Conservation (phyloP, 2,329 filamentous ascomycete genomes). For the Penicillium sp. region DNA sequence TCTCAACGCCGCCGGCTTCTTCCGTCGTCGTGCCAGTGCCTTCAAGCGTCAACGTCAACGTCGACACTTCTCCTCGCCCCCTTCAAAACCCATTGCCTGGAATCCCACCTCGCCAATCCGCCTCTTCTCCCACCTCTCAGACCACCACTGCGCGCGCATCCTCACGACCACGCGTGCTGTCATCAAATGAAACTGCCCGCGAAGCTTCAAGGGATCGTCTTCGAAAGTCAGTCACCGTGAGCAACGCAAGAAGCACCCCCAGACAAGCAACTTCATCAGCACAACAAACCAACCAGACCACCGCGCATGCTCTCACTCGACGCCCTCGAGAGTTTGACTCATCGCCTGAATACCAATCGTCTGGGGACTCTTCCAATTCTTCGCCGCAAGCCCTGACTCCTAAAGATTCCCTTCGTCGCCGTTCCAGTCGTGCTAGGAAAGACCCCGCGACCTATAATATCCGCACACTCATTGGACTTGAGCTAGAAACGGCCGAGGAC, state of each 20-base stretch:
- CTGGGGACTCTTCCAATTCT: neutral
- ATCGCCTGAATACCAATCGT: neutral
- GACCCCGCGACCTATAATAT: neutral
- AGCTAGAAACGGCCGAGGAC: neutral
- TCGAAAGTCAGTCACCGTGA: neutral
- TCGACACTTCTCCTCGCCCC: too few species aligned
- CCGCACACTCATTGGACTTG: neutral
- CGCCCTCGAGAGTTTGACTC: neutral
- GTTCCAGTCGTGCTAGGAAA: neutral
- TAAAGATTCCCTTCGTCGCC: neutral
- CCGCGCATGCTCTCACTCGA: neutral
- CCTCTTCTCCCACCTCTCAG: neutral
- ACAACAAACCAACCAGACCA: neutral
- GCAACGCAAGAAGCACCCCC: neutral
- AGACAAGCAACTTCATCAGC: neutral
- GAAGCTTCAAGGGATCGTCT: neutral
- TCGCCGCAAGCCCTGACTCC: too few species aligned
- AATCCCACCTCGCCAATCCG: too few species aligned
- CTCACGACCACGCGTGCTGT: too few species aligned
- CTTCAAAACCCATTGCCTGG: too few species aligned
- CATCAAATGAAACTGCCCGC: slow-evolving; percentile 50
- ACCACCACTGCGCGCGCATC: too few species aligned
- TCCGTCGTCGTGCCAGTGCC: too few species aligned
- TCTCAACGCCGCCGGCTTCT: too few species aligned
- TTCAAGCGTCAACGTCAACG: too few species aligned